These are phyloP conservation scores for Elaeagnus macrophylla DNA, from an alignment of 306 rosid genomes.

Conservation along the genomic window DNA sequence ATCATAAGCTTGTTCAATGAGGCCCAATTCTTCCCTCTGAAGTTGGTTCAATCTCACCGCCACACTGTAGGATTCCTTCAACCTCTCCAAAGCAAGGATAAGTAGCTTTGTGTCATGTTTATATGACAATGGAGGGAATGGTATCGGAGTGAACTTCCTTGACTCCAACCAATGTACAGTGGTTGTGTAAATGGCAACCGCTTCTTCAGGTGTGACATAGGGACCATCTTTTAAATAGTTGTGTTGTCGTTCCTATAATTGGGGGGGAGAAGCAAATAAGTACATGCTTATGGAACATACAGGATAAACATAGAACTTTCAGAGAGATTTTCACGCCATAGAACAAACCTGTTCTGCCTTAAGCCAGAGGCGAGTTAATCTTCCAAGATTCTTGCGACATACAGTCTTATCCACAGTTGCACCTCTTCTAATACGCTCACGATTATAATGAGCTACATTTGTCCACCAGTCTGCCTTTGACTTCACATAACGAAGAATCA, in stretches of 20 bases:
- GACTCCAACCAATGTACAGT: constrained; percentile 99
- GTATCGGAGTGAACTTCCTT: constrained; percentile 94
- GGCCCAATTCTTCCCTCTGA: constrained; percentile 92
- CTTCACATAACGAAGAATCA: constrained; percentile 97
- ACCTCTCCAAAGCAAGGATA: constrained; percentile 92
- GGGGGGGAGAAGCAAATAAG: neutral
- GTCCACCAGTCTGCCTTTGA: constrained; percentile 99
- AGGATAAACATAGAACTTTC: neutral
- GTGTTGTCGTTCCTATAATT: constrained; percentile 78
- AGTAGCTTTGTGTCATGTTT: constrained; percentile 94
- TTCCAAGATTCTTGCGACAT: constrained; percentile 95
- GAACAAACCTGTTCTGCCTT: constrained; percentile 84
- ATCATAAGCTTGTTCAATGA: constrained; percentile 98
- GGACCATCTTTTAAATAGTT: constrained; percentile 98
- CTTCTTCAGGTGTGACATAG: constrained; percentile 98
- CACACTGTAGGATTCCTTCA: constrained; percentile 96
- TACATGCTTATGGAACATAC: neutral
- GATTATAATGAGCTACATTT: constrained; percentile 95
- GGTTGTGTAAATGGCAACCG: constrained; percentile 91
- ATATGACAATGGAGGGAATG: constrained; percentile 94
- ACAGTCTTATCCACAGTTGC: constrained; percentile 99
- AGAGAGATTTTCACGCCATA: neutral
- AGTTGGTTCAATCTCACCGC: constrained; percentile 95
- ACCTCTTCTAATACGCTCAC: constrained; percentile 98
- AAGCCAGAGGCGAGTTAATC: constrained; percentile 94